Conservation (phyloP, 2,329 filamentous ascomycete species). For the Aspergillus fischeri region DNA sequence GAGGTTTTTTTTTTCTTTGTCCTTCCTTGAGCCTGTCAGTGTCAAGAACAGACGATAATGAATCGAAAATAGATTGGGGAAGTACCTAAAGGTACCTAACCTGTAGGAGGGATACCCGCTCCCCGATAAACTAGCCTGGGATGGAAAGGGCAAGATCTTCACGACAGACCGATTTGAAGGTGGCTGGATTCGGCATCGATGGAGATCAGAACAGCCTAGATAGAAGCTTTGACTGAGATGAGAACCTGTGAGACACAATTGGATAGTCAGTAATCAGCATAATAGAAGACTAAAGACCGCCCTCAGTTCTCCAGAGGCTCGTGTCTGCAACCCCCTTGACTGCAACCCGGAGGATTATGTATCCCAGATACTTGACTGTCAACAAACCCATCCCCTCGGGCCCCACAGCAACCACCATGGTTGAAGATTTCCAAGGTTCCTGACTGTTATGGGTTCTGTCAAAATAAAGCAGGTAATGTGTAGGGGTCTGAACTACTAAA, state of each 20-base stretch:
- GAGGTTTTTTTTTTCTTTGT: background rate
- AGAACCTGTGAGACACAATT: background rate
- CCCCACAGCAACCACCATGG: conserved; percentile 23
- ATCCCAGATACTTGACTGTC: conserved; percentile 7
- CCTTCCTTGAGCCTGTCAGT: background rate
- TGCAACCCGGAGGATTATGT: background rate
- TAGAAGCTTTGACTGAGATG: background rate
- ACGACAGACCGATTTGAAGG: conserved; percentile 1
- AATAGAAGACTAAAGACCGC: background rate
- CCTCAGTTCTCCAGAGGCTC: background rate
- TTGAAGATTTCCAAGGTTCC: background rate
- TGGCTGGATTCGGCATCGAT: background rate
- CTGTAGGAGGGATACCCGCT: background rate
- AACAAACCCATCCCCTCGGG: conserved; percentile 14
- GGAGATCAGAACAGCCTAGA: background rate
- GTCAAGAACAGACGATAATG: conserved; percentile 2
- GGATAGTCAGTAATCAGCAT: background rate
- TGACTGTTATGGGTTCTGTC: too few relatives aligned
- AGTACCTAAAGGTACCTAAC: background rate
- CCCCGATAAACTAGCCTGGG: conserved; percentile 5
- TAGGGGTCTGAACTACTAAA: too few relatives aligned
- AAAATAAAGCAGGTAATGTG: too few relatives aligned
- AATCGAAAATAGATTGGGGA: conserved; percentile 1
- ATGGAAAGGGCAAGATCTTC: conserved; percentile 19
- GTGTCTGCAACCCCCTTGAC: background rate